A percentile compares a stretch with the other conserved stretches of the same genome.
Conservation (phyloP, 768 basidiomycete species). For the Lenzites betulinus region DNA sequence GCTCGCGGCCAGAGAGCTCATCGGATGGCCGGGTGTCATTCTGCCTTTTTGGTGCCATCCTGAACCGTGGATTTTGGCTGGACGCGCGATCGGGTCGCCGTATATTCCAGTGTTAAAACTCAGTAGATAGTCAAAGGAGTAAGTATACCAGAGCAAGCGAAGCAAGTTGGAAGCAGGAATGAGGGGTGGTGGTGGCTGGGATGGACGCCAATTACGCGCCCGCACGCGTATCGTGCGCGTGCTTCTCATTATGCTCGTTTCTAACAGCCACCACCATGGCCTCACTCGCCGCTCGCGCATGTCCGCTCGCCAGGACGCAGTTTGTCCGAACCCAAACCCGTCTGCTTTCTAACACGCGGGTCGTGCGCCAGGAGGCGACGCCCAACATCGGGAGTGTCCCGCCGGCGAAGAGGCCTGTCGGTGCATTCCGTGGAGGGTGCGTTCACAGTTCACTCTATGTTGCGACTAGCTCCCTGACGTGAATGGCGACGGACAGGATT, state of each 20-base stretch:
- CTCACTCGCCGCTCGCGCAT: constrained; percentile 36
- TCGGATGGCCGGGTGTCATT: constrained; percentile 28
- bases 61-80: no score
- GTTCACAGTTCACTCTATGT: constrained; percentile 10
- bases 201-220: constrained; percentile 13
- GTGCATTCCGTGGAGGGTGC: constrained; percentile 50
- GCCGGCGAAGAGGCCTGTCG: constrained; percentile 72
- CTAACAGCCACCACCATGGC: constrained; percentile 36
- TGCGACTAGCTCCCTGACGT: not conserved
- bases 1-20: constrained; percentile 46
- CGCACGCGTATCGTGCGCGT: constrained; percentile 3
- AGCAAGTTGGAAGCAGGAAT: not conserved
- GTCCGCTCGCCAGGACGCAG: constrained; percentile 19
- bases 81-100: not conserved
- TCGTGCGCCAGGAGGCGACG: constrained; percentile 40
- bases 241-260: not conserved
- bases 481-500: constrained; percentile 49
- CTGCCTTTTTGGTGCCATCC: constrained; percentile 48
- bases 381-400: constrained; percentile 57
- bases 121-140: no score
- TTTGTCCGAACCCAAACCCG: constrained; percentile 34
- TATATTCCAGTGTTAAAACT: not conserved
- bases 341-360: constrained; percentile 45
- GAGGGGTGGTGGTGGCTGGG: constrained; percentile 1
- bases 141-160: not conserved